Conservation (phyloP, 768 basidiomycete species). For the Russula emetica region DNA sequence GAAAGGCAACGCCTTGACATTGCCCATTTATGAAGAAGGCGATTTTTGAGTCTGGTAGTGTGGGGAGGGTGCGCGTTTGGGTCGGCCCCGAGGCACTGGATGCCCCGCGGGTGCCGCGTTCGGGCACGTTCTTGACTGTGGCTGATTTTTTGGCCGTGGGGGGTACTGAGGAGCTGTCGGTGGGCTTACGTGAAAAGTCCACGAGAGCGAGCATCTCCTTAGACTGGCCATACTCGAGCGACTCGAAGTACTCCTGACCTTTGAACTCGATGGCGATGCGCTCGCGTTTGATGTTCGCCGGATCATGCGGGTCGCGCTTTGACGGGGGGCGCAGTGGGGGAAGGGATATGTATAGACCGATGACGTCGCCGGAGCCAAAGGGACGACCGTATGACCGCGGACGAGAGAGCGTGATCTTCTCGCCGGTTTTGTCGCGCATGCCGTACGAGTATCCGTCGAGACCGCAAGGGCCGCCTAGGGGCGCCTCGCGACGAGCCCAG, state of each 20-base stretch:
- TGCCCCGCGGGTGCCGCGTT: constrained; percentile 42
- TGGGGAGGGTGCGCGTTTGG: constrained; percentile 57
- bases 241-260: constrained; percentile 96
- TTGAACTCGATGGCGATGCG: constrained; percentile 94
- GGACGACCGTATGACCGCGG: constrained; percentile 70
- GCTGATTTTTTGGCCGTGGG: constrained; percentile 58
- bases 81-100: constrained; percentile 35
- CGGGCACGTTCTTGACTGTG: constrained; percentile 64
- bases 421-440: constrained; percentile 85
- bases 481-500: constrained; percentile 88
- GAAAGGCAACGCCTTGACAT: constrained; percentile 77
- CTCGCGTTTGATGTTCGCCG: constrained; percentile 79
- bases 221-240: constrained; percentile 76
- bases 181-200: constrained; percentile 47
- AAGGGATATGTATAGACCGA: constrained; percentile 91
- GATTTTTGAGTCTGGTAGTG: constrained; percentile 64
- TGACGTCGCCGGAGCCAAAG: constrained; percentile 78
- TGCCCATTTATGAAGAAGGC: constrained; percentile 92
- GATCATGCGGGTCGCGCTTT: constrained; percentile 65
- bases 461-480: constrained; percentile 90
- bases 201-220: constrained; percentile 93
- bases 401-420: constrained; percentile 82
- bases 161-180: constrained; percentile 47
- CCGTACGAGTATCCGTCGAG: constrained; percentile 93
- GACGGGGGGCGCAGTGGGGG: constrained; percentile 60